Conservation (phyloP, 1,139 yeast species). For the Protomyces macrosporus region DNA sequence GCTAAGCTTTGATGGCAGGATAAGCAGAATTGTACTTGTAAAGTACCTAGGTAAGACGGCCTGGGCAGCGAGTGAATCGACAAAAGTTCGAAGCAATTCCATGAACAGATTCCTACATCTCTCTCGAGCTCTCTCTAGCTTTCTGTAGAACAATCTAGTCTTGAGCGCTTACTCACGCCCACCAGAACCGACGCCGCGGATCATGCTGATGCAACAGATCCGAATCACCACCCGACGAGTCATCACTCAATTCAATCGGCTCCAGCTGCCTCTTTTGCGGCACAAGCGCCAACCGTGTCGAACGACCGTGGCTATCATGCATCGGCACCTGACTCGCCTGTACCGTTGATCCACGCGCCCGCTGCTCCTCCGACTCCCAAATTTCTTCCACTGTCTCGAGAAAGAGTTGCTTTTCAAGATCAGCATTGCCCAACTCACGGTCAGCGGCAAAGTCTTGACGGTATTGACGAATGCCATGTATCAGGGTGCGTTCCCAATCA, state of each 20-base stretch:
- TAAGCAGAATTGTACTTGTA: too few relatives aligned
- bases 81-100: too few relatives aligned
- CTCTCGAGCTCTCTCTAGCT: too few relatives aligned
- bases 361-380: neutral
- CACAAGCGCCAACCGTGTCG: neutral
- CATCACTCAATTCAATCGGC: neutral
- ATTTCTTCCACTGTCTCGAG: slow-evolving; percentile 7
- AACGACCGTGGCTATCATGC: neutral
- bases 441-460: neutral
- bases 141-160: too few relatives aligned
- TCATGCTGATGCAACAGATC: too few relatives aligned
- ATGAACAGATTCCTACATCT: too few relatives aligned
- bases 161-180: too few relatives aligned
- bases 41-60: too few relatives aligned
- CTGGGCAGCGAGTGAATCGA: too few relatives aligned
- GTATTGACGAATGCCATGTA: neutral
- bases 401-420: slow-evolving; percentile 2
- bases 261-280: neutral
- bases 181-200: too few relatives aligned
- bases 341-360: neutral
- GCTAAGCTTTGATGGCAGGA: too few relatives aligned
- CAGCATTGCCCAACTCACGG: neutral
- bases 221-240: neutral
- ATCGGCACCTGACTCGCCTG: neutral
- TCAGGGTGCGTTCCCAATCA: neutral